A percentile compares a stretch with the other conserved stretches of the same genome.
Evolutionary conservation across 805 yeast species (phyloP).

Genomic region (Monosporozyma aquatica): DNA sequence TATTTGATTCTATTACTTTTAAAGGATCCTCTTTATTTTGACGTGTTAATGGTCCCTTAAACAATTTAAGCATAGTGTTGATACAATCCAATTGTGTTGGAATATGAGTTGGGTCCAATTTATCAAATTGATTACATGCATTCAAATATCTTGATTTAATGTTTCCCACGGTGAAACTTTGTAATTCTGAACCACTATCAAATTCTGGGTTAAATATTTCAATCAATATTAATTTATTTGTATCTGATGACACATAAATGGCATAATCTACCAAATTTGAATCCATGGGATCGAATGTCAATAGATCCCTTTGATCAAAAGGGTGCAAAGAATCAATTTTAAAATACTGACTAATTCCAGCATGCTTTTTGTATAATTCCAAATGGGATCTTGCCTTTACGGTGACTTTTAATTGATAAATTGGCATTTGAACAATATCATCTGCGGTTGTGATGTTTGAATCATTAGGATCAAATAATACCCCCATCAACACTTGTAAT

Average conservation of each 20-base stretch:
- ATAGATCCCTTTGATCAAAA: conserved; percentile 26
- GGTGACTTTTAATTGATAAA: conserved; percentile 31
- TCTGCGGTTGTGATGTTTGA: conserved; percentile 5
- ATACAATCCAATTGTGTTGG: conserved; percentile 56
- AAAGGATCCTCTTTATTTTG: conserved; percentile 36
- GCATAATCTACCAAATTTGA: conserved; percentile 39
- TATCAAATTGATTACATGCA: conserved; percentile 24
- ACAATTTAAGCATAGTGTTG: conserved; percentile 49
- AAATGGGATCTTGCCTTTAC: conserved; percentile 26
- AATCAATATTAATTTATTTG: conserved; percentile 42
- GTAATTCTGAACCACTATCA: conserved; percentile 34
- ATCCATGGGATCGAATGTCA: conserved; percentile 12
- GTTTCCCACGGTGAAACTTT: conserved; percentile 38
- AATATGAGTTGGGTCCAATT: conserved; percentile 17
- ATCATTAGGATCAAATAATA: conserved; percentile 10
- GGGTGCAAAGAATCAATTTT: conserved; percentile 25
- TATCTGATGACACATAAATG: conserved; percentile 37
- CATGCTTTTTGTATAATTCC: conserved; percentile 23
- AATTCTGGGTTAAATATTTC: conserved; percentile 48
- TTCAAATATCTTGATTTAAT: conserved; percentile 45
- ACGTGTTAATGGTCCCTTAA: conserved; percentile 54
- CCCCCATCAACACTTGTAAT: conserved; percentile 28
- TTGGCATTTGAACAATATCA: conserved; percentile 14
- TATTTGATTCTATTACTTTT: conserved; percentile 47
- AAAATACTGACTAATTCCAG: conserved; percentile 30